These are phyloP conservation scores for Zasmidium cellare DNA, from an alignment of 2,329 filamentous ascomycete genomes.

Conservation along the genomic window DNA sequence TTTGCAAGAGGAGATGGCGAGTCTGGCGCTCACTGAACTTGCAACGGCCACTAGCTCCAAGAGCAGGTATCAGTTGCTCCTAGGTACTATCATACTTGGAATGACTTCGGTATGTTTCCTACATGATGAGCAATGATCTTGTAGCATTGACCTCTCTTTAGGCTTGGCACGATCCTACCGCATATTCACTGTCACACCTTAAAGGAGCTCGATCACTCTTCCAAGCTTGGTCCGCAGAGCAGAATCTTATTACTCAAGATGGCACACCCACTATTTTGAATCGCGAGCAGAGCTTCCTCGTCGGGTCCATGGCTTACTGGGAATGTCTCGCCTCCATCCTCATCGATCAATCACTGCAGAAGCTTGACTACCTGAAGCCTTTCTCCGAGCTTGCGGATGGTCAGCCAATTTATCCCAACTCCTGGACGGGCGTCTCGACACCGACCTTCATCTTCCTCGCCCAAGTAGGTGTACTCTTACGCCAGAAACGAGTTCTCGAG, in stretches of 20 bases:
- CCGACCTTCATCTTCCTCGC: conserved; percentile 15
- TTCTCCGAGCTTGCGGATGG: conserved; percentile 10
- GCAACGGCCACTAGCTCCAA: background rate
- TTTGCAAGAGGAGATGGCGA: conserved; percentile 11
- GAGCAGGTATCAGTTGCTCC: conserved; percentile 5
- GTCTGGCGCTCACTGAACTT: background rate
- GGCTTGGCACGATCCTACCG: conserved; percentile 14
- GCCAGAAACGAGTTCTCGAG: conserved; percentile 11
- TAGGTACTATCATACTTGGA: conserved; percentile 15
- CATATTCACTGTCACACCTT: conserved; percentile 12
- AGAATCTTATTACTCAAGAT: background rate
- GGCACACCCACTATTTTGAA: conserved; percentile 4
- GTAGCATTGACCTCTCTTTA: background rate
- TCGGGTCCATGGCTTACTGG: conserved; percentile 19
- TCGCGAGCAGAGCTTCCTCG: conserved; percentile 18
- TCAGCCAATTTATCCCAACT: conserved; percentile 12
- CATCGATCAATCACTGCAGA: conserved; percentile 9
- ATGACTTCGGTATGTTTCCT: conserved; percentile 12
- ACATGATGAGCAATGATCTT: background rate
- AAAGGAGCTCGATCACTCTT: conserved; percentile 14
- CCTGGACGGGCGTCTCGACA: conserved; percentile 16
- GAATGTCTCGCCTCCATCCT: conserved; percentile 19
- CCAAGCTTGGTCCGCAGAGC: conserved; percentile 13
- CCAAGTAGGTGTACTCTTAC: conserved; percentile 11
- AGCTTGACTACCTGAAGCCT: conserved; percentile 8